Base-by-base conservation (phyloP, 2,329 filamentous ascomycete genomes). In the Neodidymelliopsis sp. region DNA sequence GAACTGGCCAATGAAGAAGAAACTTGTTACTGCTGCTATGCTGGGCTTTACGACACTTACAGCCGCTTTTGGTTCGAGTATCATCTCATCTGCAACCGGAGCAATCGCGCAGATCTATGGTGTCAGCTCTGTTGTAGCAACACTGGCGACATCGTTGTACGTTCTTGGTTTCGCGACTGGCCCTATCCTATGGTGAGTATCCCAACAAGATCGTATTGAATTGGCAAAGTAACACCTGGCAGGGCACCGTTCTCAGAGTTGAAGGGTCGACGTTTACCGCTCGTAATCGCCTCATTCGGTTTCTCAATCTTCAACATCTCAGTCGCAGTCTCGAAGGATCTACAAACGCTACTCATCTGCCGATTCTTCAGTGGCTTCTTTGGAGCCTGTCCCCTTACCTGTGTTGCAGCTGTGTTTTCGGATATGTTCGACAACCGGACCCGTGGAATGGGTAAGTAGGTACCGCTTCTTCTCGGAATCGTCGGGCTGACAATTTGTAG, bases 1-100 rank as follows among this genome's bases (percentile, higher is more conserved):
- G 75, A 96, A 96, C 70, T 96, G 91, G 91, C 81, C 88, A 0
- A 66, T 89, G 43, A 83, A 77, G 67, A 92, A 89, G 77, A 96
- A 96, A 84, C 38, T 91, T 28, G 61, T 82, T 4, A 89, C 86
- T 0, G 83, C 85, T 15, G 79, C 80, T 29, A 86, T 91, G 62
- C 76, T 92, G 30, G 88, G 85, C 12, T 91, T 85, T 63, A 90
- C 87, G 11, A 91, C 89, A 13, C 77, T 91, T 62, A 65, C 65
- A 1, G 77, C 87, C 0, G 82, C 88, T 4, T 92, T 92, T 64
- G 84, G 86, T 0, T 73, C 67, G 34, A 73, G 69, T 33, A 75
- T 78, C 7, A 79, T 76, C 53, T 74, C 73, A 8, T 68, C 75
- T 0, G 71, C 71, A 5, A 74, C 69, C 1, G 43, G 57, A 4